These are phyloP conservation scores for Cymbopogon flexuosus DNA, from an alignment of 202 grass and related monocot genomes.

Conservation along the genomic window DNA sequence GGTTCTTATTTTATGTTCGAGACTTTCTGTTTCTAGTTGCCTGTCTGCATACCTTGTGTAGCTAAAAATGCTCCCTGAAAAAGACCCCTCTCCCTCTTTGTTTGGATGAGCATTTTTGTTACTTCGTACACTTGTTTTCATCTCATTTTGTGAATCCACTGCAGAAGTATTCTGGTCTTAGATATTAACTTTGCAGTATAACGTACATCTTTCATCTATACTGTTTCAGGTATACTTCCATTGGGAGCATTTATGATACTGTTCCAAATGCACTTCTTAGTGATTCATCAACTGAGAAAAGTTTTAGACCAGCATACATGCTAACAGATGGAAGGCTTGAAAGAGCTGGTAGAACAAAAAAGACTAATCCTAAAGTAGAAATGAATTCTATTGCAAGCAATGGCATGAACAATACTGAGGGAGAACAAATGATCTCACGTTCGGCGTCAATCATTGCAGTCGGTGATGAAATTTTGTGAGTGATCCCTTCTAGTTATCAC, in stretches of 20 bases:
- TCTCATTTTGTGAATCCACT: conserved; percentile 20
- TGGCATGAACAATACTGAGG: conserved; percentile 37
- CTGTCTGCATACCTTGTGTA: not conserved
- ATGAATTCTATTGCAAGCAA: conserved; percentile 43
- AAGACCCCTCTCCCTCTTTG: not conserved
- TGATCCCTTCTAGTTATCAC: conserved; percentile 35
- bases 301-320: conserved; percentile 98
- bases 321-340: conserved; percentile 93
- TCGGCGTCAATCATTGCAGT: conserved; percentile 74
- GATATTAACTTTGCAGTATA: conserved; percentile 10
- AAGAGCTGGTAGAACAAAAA: conserved; percentile 93
- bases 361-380: conserved; percentile 43
- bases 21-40: conserved; percentile 9
- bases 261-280: conserved; percentile 91
- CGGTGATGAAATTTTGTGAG: conserved; percentile 94
- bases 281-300: conserved; percentile 56
- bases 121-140: not conserved
- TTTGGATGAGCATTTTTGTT: conserved; percentile 8
- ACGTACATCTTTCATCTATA: not conserved
- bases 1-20: conserved; percentile 22
- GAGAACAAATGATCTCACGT: conserved; percentile 36
- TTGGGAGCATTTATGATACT: conserved; percentile 97
- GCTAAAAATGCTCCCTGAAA: not conserved
- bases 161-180: not conserved
- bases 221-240: conserved; percentile 85